phyloP scores from a whole-genome alignment of 805 yeast genomes.

The Kazachstania psychrophila region DNA sequence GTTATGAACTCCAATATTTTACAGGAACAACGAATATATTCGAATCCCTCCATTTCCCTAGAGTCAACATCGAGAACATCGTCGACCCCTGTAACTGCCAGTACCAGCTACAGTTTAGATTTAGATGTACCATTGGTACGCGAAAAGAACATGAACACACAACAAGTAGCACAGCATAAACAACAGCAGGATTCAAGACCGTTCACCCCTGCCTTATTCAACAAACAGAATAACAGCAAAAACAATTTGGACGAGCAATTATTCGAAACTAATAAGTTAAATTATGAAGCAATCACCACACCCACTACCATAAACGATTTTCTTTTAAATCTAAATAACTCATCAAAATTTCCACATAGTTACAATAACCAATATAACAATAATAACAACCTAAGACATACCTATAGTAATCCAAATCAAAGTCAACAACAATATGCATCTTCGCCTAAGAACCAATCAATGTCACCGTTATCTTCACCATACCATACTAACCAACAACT shows the following conservation, averaged over 20 bases:
- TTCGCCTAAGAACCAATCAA: not conserved
- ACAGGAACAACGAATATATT: too few relatives aligned
- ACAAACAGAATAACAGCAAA: too few relatives aligned
- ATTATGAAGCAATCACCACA: constrained; percentile 1
- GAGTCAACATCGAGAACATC: not conserved
- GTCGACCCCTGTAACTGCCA: not conserved
- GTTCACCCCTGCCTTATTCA: too few relatives aligned
- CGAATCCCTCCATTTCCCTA: not conserved
- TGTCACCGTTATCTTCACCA: constrained; percentile 1
- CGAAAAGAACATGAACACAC: too few relatives aligned
- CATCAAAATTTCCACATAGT: not conserved
- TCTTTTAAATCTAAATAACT: not conserved
- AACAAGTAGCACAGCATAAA: too few relatives aligned
- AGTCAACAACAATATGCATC: too few relatives aligned
- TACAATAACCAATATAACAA: not conserved
- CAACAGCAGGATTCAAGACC: too few relatives aligned
- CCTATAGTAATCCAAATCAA: too few relatives aligned
- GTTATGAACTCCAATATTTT: too few relatives aligned
- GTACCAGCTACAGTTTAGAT: not conserved
- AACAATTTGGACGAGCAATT: not conserved
- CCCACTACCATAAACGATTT: constrained; percentile 5
- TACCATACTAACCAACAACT: not conserved
- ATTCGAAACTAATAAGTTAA: constrained; percentile 1
- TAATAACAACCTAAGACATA: not conserved
- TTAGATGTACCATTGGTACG: not conserved